Evolutionary conservation across 2,329 filamentous ascomycete genomes (phyloP), one percentile per base, ranked within the genome.

Genomic region (Sporothrix globosa): DNA sequence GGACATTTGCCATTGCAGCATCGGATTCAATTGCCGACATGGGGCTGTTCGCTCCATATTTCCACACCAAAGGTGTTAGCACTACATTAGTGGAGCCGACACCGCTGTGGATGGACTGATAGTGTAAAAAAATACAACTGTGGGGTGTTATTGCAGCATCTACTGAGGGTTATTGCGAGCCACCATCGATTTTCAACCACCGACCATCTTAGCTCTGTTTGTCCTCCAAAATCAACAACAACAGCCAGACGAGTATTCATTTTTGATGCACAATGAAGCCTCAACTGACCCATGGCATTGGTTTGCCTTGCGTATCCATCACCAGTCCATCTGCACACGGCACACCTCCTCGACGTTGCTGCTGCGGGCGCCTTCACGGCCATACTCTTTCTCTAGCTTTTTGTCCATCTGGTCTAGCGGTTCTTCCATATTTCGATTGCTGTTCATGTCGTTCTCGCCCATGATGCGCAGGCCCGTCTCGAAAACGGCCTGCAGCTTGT

Each of bases 11-110:
- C 61, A 50, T 65, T 41, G 24, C 44, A 50, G 34, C 44, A 21
- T 67, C 46, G 65, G 65, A 67, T 67, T 46, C 48, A 67, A 67
- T 53, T 54, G 65, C 65, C 65, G 48, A 67, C 50, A 30, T 19
- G 34, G 48, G 46, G 27, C 19, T 27, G 11, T 21, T 9, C 24
- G 41, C 41, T 34, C 27, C 61, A 24, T 30, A 34, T 30, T n/a
- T 63, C 44, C 41, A 63, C 27, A 3, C 39, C 14, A 46, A 48
- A 48, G 13, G 21, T 6, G 21, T 24, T 10, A 14, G 52, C 2
- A 2, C 14, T 54, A 13, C 13, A 11, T 27, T 5, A 19, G 44
- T 50, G 61, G 44, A 34, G 61, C 58, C 39, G 39, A 63, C 17
- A n/a, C 30, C 34, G 19, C 54, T 41, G 54, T 13, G 6, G 17